Percentiles rank a stretch among this genome's conserved stretches.
Evolutionary conservation across 371 early-diverging fungal genomes (phyloP).

Genomic region (Syncephalastrum sp.): DNA sequence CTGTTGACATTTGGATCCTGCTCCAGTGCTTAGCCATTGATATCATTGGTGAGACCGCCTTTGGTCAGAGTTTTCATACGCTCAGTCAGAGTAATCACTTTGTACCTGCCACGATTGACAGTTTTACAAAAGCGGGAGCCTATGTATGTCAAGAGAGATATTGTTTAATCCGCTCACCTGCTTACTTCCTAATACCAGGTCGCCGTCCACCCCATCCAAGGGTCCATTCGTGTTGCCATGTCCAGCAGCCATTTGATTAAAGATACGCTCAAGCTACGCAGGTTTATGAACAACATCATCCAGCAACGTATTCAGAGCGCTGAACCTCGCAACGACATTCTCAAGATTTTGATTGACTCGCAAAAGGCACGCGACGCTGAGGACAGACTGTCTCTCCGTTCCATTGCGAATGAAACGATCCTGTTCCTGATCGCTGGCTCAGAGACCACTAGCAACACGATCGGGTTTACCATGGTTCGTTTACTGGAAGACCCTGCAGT

Average conservation of each 20-base stretch:
- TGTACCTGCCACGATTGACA: slow-evolving; percentile 15
- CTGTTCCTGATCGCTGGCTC: slow-evolving; percentile 43
- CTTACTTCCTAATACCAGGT: background rate
- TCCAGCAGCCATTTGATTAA: background rate
- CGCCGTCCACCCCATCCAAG: background rate
- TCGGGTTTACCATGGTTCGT: slow-evolving; percentile 31
- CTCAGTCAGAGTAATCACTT: slow-evolving; percentile 32
- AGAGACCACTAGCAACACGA: slow-evolving; percentile 39
- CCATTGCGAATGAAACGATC: slow-evolving; percentile 33
- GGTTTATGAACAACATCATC: slow-evolving; percentile 30
- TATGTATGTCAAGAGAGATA: background rate
- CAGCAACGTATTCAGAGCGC: slow-evolving; percentile 20
- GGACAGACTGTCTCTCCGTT: slow-evolving; percentile 25
- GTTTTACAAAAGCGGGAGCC: too few species aligned
- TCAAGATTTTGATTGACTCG: slow-evolving; percentile 34
- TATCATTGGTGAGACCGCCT: slow-evolving; percentile 37
- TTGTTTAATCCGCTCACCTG: background rate
- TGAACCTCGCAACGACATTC: slow-evolving; percentile 33
- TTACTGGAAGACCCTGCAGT: slow-evolving; percentile 25
- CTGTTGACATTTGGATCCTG: slow-evolving; percentile 34
- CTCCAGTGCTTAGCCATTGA: slow-evolving; percentile 41
- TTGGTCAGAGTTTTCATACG: slow-evolving; percentile 45
- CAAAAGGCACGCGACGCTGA: slow-evolving; percentile 20
- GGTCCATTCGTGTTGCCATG: background rate
- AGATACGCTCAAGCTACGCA: background rate